Conservation (phyloP, 768 basidiomycete species). For the Polyporus arcularius region DNA sequence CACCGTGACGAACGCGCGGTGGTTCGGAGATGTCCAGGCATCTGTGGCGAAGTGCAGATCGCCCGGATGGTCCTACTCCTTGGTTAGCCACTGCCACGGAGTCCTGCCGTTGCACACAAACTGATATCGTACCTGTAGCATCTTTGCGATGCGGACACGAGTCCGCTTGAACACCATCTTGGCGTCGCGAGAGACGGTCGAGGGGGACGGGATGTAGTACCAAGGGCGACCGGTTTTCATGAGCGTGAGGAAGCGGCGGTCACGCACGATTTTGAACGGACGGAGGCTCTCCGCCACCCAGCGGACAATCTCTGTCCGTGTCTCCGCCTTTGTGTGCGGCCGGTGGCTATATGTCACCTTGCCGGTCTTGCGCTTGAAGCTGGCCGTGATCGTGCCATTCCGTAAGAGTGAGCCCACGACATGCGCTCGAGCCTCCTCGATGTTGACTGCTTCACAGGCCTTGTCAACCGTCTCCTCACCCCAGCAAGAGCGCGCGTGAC, state of each 20-base stretch:
- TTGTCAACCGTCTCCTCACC: too few relatives aligned
- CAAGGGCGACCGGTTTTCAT: conserved; percentile 38
- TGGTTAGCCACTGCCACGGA: background rate
- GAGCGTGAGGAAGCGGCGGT: conserved; percentile 32
- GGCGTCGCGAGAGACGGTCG: conserved; percentile 36
- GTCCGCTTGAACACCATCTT: conserved; percentile 29
- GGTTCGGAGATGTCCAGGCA: background rate
- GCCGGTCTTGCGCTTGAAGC: too few relatives aligned
- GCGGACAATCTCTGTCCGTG: conserved; percentile 31
- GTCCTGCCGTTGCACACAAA: too few relatives aligned
- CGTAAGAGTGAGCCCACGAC: too few relatives aligned
- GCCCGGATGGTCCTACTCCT: conserved; percentile 29
- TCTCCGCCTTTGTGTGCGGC: too few relatives aligned
- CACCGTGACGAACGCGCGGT: background rate
- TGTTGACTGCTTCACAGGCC: too few relatives aligned
- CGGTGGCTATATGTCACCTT: too few relatives aligned
- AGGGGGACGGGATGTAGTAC: conserved; percentile 34
- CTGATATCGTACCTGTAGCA: background rate
- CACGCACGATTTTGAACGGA: conserved; percentile 37
- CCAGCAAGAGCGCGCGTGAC: too few relatives aligned
- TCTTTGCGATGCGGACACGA: conserved; percentile 25
- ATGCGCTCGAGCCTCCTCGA: too few relatives aligned
- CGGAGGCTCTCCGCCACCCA: conserved; percentile 39
- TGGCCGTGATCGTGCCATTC: too few relatives aligned
- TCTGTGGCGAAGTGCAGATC: conserved; percentile 30